Evolutionary conservation across 495 filamentous ascomycete genomes (phyloP).

Genomic region (Podospora conica): DNA sequence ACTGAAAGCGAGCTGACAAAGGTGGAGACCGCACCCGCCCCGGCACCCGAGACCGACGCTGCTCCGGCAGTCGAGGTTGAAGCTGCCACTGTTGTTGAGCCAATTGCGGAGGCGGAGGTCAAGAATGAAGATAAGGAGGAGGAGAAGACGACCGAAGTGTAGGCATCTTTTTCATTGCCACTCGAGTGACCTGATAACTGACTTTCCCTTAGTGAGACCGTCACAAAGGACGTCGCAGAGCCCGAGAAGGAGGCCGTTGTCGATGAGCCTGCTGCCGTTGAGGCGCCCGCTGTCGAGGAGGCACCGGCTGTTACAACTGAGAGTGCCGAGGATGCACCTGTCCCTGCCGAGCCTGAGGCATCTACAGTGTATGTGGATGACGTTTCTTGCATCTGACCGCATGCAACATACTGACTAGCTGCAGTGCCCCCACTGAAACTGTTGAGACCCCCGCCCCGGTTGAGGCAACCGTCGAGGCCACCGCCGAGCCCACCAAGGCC

Average conservation of each 20-base stretch:
- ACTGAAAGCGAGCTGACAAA: background rate
- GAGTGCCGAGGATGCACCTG: background rate
- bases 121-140: background rate
- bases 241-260: background rate
- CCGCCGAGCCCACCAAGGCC: conserved; percentile 7
- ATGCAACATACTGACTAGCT: background rate
- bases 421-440: background rate
- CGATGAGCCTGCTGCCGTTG: background rate
- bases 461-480: conserved; percentile 3
- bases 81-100: background rate
- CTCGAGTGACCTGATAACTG: background rate
- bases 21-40: background rate
- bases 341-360: background rate
- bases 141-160: background rate
- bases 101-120: background rate
- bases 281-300: background rate
- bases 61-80: background rate
- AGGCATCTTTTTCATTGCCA: background rate
- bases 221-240: background rate
- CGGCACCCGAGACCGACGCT: background rate
- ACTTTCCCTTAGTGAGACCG: background rate
- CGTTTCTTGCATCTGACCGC: background rate
- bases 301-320: background rate
- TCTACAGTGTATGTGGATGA: background rate
- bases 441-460: background rate